Base-by-base conservation (phyloP, 306 rosid species). In the Alnus glutinosa region DNA sequence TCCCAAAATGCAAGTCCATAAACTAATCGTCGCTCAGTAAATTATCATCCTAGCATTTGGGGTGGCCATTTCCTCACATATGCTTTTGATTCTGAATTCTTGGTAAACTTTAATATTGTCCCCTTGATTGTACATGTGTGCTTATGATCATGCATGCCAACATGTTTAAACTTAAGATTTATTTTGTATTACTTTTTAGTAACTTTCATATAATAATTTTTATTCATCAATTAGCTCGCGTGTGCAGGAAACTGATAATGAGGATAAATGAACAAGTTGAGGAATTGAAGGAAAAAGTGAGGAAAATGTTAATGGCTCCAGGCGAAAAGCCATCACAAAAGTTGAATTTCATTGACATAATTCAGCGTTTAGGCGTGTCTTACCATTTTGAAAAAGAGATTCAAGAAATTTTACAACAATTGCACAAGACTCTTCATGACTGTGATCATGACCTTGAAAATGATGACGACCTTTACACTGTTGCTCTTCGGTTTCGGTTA, bases 401-500 rank as follows among this genome's bases (percentile, higher is more conserved):
- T 55, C 78, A 79, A 5, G 23, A 75, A 44, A 18, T 80, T 34
- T 50, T 88, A 63, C 51, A 73, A 11, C 57, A 70, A 7, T 68
- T 84, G 59, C 48, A 84, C 14, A 30, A 63, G 0, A 57, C 42
- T 1, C 5, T 0, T 50, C 1, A 39, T 18, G 44, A 69, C 28
- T 54, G 34, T 44, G 70, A 55, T 23, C 36, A 34, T 34, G 36
- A 34, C 36, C 66, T 11, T 54, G 57, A 59, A 72, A 68, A 4
- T 55, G n/a, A 48, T 7, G 50, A 67, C 28, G 80, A 83, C 34
- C 79, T 88, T 8, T 37, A 48, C 44, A n/a, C 52, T 61, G 58
- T 61, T 74, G 82, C 89, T 47, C 81, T 88, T 36, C 54, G 76
- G n/a, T 90, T 90, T 77, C 84, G 93, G 28, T 9, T 89, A 46